Evolutionary conservation across 441 rosid genomes (phyloP).

Genomic region (Arabidopsis hybrid): DNA sequence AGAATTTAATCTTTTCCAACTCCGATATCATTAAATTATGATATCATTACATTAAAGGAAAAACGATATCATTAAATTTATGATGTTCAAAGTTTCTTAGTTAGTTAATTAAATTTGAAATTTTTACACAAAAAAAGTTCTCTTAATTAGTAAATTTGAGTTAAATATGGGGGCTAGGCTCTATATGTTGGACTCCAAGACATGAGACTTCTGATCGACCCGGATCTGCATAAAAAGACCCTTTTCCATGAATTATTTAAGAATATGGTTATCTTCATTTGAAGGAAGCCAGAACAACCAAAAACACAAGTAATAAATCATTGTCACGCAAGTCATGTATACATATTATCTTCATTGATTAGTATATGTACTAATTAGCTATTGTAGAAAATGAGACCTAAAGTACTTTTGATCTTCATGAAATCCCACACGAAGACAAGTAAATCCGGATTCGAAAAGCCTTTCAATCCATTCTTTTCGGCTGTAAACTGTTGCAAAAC

Average conservation of each 20-base stretch:
- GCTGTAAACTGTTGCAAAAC: constrained; percentile 27
- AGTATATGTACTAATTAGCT: constrained; percentile 16
- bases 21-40: too few relatives aligned
- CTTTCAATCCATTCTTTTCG: constrained; percentile 30
- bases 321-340: constrained; percentile 2
- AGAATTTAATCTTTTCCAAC: too few relatives aligned
- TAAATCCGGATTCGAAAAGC: constrained; percentile 37
- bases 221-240: too few relatives aligned
- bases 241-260: not conserved
- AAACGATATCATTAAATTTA: too few relatives aligned
- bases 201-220: too few relatives aligned
- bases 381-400: constrained; percentile 42
- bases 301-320: constrained; percentile 4
- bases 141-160: too few relatives aligned
- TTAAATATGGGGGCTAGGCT: too few relatives aligned
- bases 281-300: constrained; percentile 5
- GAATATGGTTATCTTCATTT: constrained; percentile 1
- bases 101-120: too few relatives aligned
- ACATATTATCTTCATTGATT: not conserved
- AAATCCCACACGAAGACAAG: constrained; percentile 38
- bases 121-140: too few relatives aligned
- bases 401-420: constrained; percentile 40
- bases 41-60: too few relatives aligned
- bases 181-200: too few relatives aligned
- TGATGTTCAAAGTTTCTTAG: too few relatives aligned